Evolutionary conservation across 805 yeast species (phyloP), one percentile per base, ranked within the genome.

Genomic region (Candida insectalens): DNA sequence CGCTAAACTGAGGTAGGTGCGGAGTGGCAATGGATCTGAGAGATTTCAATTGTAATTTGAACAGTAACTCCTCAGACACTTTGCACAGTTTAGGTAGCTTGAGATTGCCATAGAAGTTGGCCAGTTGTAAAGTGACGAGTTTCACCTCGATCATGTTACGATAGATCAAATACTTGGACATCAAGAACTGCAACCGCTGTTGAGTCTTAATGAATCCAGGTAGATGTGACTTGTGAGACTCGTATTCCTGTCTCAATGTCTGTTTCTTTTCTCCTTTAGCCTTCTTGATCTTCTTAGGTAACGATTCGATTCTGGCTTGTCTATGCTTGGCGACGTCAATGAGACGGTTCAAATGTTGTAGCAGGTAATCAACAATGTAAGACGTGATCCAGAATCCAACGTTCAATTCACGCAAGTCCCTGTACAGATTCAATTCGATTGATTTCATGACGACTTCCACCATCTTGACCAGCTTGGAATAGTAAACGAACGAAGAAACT

Each of bases 1-100:
- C 66, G 10, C 47, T 55, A 43, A 57, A 77, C 0, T 62, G 49
- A 3, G 89, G 87, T 27, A 73, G 46, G 19, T 65, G 67, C 1
- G 96, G 96, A 8, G 75, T 74, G 1, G 94, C 95, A 15, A 87
- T 79, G 0, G 85, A 70, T 16, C 79, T 71, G 60, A 81, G 83
- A 4, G 92, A 76, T 51, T 84, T 85, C 70, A 84, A 67, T 43
- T 94, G 70, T 30, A 85, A 58, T 7, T 66, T 57, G 49, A 67
- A 77, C 13, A 70, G 50, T 25, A 61, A 41, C 30, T 58, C 58
- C 39, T 51, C 57, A 2, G 55, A 36, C 8, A 44, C 51, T 34
- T 45, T 49, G 38, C 49, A 41, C 19, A 42, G 36, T 29, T 50
- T 51, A 2, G 63, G 61, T 6, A 51, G 41, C 15, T 45, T 41